Conservation (phyloP, 345 rosid genomes). For the Pistacia integerrima region DNA sequence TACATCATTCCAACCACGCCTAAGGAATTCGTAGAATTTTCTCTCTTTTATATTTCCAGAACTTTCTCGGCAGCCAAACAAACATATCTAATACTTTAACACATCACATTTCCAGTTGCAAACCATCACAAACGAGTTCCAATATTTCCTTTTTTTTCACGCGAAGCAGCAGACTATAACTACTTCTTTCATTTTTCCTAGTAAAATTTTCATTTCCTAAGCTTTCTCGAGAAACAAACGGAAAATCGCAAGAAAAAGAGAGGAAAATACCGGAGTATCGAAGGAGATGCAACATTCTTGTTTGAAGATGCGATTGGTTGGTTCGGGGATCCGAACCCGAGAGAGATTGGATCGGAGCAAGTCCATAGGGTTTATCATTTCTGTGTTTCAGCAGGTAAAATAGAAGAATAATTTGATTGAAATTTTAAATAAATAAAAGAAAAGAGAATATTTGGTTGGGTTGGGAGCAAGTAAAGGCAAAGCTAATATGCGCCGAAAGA, state of each 20-base stretch:
- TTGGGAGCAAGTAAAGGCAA: neutral
- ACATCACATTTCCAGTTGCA: too few relatives aligned
- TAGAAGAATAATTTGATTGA: neutral
- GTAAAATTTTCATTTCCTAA: neutral
- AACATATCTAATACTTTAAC: neutral
- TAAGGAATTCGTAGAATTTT: neutral
- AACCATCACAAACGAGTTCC: too few relatives aligned
- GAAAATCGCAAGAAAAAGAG: neutral
- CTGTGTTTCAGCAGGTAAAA: neutral
- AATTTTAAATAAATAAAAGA: neutral
- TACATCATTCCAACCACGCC: neutral
- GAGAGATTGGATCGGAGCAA: conserved; percentile 89
- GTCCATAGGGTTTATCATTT: conserved; percentile 61
- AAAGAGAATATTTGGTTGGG: neutral
- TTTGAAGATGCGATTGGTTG: conserved; percentile 95
- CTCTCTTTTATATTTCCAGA: neutral
- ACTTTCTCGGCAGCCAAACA: conserved; percentile 12
- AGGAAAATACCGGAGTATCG: conserved; percentile 72
- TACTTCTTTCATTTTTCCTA: neutral
- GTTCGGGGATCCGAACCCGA: conserved; percentile 99
- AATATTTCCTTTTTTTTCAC: too few relatives aligned
- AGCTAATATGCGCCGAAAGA: conserved; percentile 12
- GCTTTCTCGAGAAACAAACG: conserved; percentile 20
- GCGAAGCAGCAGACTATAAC: neutral
- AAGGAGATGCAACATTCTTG: conserved; percentile 96